These are phyloP conservation scores for Phytophthora hybrid DNA, from an alignment of 352 stramenopile species.

Conservation along the genomic window DNA sequence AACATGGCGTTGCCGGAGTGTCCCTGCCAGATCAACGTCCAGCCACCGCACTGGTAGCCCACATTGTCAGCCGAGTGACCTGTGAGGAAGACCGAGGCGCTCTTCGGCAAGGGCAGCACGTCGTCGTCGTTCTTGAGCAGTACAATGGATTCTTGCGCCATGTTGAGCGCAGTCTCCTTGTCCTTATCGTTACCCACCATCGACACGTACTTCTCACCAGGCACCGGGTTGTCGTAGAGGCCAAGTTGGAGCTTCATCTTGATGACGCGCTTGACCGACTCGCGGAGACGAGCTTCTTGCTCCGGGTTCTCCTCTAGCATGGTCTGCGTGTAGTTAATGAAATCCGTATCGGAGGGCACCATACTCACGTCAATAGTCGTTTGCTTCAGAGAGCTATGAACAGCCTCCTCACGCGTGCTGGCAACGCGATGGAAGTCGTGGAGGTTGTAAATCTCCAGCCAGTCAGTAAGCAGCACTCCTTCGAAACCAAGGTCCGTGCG, in stretches of 20 bases:
- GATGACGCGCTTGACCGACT: conserved; percentile 65
- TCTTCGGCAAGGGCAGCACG: conserved; percentile 52
- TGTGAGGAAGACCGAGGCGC: conserved; percentile 62
- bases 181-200: conserved; percentile 59
- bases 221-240: conserved; percentile 71
- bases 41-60: conserved; percentile 73
- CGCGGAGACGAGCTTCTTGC: conserved; percentile 53
- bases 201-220: conserved; percentile 46
- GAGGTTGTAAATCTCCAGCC: conserved; percentile 91
- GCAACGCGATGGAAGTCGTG: conserved; percentile 60
- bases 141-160: conserved; percentile 79
- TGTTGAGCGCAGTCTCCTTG: conserved; percentile 50
- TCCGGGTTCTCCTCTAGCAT: conserved; percentile 51
- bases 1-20: conserved; percentile 61
- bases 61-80: conserved; percentile 66
- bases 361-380: conserved; percentile 93
- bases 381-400: conserved; percentile 65
- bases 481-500: conserved; percentile 79
- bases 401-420: conserved; percentile 50
- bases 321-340: conserved; percentile 52
- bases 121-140: conserved; percentile 78
- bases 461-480: conserved; percentile 85
- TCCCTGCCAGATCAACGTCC: conserved; percentile 86
- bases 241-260: conserved; percentile 77
- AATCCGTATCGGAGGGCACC: conserved; percentile 52